Evolutionary conservation across 2,329 filamentous ascomycete genomes (phyloP), one percentile per base, ranked within the genome.

Genomic region (Phialophora tarda): DNA sequence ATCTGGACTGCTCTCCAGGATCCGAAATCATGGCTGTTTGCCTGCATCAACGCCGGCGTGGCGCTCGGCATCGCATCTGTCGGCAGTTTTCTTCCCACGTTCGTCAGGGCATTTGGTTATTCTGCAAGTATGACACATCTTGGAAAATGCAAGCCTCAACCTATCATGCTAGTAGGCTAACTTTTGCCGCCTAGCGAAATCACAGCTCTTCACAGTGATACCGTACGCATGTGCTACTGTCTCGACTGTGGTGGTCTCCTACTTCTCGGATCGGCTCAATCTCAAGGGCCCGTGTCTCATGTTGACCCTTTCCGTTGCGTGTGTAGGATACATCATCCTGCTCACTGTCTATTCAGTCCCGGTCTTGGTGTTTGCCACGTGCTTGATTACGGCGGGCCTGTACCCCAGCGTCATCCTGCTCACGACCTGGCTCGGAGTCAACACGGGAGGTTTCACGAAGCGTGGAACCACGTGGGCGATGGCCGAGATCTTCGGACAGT

Each of bases 361-460:
- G 3, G 65, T 59, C 17, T 21, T 38, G 23, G 55, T 64, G 17
- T 65, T 64, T 44, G 65, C 62, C 10, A 55, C 65, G 21, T 67
- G 65, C 58, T 54, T 67, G 4, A 62, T 65, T 50, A 62, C 65
- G 6, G 50, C 62, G 8, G 62, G 62, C n/a, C 26, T 65, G 12
- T 67, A 67, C 47, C 62, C 65, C 7, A 48, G 53, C 50, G 65
- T 67, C 24, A 67, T 67, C 32, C 50, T 67, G 23, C 23, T 62
- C 5, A 41, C 59, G 1, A 58, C 55, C 17, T 67, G 65, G 65
- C 50, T 67, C 5, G 56, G 53, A 28, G 47, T 65, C 41, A 67
- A 65, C 62, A 65, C 57, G 3, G 57, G 24, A 50, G 62, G 62
- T 24, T 67, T 61, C 62, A 67, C 65, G 21, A 64, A 67, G 51